These are phyloP conservation scores for Rhamnella rubrinervis DNA, from an alignment of 331 rosid genomes.

Conservation along the genomic window DNA sequence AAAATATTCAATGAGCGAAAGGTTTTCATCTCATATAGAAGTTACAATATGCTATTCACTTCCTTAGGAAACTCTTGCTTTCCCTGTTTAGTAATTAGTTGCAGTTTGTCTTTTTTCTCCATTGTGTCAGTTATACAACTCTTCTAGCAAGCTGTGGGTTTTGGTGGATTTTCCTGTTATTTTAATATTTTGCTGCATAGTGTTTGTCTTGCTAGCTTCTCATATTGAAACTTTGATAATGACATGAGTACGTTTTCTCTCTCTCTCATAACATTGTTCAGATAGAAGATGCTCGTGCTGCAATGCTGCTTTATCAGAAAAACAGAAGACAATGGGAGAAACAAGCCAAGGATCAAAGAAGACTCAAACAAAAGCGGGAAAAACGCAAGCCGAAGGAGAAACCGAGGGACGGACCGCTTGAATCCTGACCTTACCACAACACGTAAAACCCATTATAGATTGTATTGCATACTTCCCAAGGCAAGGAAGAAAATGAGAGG, in stretches of 20 bases:
- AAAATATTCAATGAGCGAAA: not conserved
- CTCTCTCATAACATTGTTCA: conserved; percentile 28
- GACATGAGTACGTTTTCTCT: not conserved
- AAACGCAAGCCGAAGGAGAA: conserved; percentile 72
- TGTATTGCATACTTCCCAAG: no score
- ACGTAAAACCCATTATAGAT: no score
- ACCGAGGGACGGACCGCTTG: conserved; percentile 32
- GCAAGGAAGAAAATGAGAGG: no score
- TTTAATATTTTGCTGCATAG: not conserved
- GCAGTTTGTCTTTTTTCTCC: no score
- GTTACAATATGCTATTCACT: not conserved
- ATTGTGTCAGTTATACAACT: not conserved
- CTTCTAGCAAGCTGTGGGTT: no score
- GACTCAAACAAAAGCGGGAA: conserved; percentile 58
- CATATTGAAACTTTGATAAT: conserved; percentile 2
- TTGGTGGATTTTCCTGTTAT: not conserved
- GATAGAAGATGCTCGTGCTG: conserved; percentile 91
- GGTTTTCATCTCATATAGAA: not conserved
- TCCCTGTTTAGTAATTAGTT: no score
- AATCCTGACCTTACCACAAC: conserved; percentile 16
- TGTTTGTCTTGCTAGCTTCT: conserved; percentile 11
- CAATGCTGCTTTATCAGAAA: conserved; percentile 88
- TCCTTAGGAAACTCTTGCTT: no score
- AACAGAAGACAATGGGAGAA: conserved; percentile 78
- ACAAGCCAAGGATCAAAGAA: conserved; percentile 51